Evolutionary conservation across 495 filamentous ascomycete genomes (phyloP).

Genomic region (Immersiella caudata): DNA sequence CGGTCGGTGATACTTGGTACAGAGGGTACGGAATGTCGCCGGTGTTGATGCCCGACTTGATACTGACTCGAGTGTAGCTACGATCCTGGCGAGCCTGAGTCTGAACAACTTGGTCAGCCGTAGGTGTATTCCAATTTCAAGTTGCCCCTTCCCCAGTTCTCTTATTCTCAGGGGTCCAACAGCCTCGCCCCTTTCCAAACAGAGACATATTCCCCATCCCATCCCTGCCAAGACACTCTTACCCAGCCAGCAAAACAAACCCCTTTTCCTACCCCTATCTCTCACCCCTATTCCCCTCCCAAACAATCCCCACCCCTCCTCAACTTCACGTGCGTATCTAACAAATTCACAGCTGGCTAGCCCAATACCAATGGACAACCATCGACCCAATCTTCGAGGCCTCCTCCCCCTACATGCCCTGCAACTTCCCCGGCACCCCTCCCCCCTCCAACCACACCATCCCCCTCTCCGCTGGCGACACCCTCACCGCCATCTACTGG

Average conservation of each 20-base stretch:
- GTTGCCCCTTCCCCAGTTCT: not conserved
- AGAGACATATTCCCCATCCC: too few relatives aligned
- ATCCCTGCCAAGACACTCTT: too few relatives aligned
- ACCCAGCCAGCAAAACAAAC: too few relatives aligned
- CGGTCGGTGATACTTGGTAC: conserved; percentile 53
- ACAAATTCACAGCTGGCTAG: conserved; percentile 36
- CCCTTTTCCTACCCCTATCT: too few relatives aligned
- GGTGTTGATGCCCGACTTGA: not conserved
- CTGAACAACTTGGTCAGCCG: conserved; percentile 43
- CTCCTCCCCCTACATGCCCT: conserved; percentile 41
- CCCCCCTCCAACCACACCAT: conserved; percentile 44
- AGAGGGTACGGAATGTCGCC: conserved; percentile 38
- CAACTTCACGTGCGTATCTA: too few relatives aligned
- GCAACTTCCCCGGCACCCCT: conserved; percentile 48
- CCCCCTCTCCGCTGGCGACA: conserved; percentile 45
- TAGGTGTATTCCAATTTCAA: not conserved
- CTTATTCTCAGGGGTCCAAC: not conserved
- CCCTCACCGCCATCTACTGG: conserved; percentile 52
- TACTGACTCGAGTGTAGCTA: conserved; percentile 35
- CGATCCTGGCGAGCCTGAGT: conserved; percentile 40
- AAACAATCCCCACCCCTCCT: too few relatives aligned
- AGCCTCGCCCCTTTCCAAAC: not conserved
- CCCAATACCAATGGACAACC: conserved; percentile 46
- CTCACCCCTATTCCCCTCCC: too few relatives aligned
- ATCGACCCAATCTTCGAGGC: conserved; percentile 51